Conservation (phyloP, 495 filamentous ascomycete species). For the Parathielavia hyrcaniae region DNA sequence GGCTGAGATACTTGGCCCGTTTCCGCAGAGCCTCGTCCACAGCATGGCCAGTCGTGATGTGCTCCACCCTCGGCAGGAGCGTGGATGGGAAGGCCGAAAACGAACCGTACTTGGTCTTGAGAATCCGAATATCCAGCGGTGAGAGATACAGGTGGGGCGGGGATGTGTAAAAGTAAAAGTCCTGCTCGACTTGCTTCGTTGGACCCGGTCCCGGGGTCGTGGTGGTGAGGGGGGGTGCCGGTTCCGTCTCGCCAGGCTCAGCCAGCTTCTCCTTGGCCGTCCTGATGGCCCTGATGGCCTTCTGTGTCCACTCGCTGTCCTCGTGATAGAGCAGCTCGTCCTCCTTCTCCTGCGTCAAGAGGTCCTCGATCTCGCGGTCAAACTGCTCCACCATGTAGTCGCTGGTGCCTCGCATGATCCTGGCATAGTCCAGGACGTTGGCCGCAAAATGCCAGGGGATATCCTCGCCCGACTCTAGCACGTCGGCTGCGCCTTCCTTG, state of each 20-base stretch:
- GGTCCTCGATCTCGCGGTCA: constrained; percentile 65
- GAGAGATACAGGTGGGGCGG: constrained; percentile 89
- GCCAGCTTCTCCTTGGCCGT: constrained; percentile 65
- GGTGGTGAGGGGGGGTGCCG: neutral
- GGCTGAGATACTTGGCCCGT: constrained; percentile 81
- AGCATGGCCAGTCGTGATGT: constrained; percentile 82
- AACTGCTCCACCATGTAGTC: constrained; percentile 80
- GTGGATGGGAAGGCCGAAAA: constrained; percentile 82
- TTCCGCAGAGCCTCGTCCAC: constrained; percentile 85
- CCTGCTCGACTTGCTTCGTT: constrained; percentile 29
- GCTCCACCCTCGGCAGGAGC: constrained; percentile 84
- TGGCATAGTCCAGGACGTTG: constrained; percentile 88
- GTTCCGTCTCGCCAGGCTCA: constrained; percentile 25
- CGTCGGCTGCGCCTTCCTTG: constrained; percentile 66
- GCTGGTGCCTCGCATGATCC: constrained; percentile 90
- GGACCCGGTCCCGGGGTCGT: constrained; percentile 4
- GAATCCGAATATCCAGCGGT: constrained; percentile 88
- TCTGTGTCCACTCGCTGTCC: constrained; percentile 83
- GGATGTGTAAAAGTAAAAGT: constrained; percentile 86
- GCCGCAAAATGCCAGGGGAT: constrained; percentile 93
- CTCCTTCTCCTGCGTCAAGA: constrained; percentile 70
- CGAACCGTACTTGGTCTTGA: constrained; percentile 81
- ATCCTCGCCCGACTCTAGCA: constrained; percentile 58
- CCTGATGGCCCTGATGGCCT: constrained; percentile 64
- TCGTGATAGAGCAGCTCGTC: constrained; percentile 93